Percentiles rank a stretch among this genome's conserved stretches.
These are phyloP conservation scores for Phyllachora maydis DNA, from an alignment of 2,329 filamentous ascomycete species.

Conservation along the genomic window DNA sequence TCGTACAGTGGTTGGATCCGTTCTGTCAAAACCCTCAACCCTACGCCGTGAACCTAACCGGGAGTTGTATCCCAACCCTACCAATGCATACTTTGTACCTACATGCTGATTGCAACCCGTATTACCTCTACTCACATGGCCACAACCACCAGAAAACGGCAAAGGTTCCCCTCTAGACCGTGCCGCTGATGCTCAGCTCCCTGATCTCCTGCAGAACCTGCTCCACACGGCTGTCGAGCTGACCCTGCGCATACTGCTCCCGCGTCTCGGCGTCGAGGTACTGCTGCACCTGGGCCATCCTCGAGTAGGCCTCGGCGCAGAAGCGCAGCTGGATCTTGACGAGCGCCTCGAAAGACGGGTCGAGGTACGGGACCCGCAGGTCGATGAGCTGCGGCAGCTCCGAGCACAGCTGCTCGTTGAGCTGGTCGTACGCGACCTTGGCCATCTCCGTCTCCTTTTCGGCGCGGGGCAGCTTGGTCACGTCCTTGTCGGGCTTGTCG, in stretches of 20 bases:
- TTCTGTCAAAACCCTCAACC: too few species aligned
- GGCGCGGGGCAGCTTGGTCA: constrained; percentile 82
- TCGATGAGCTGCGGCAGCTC: constrained; percentile 95
- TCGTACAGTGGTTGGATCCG: too few species aligned
- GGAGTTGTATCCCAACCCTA: too few species aligned
- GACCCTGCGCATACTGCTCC: constrained; percentile 87
- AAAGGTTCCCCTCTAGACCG: too few species aligned
- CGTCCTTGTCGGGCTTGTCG: constrained; percentile 98
- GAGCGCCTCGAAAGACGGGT: constrained; percentile 90
- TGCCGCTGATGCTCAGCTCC: constrained; percentile 77
- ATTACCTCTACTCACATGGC: too few species aligned
- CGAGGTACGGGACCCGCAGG: constrained; percentile 86
- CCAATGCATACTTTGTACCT: too few species aligned
- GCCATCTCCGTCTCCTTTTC: constrained; percentile 96
- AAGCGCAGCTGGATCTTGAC: constrained; percentile 98
- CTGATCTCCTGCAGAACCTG: constrained; percentile 93
- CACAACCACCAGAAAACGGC: too few species aligned
- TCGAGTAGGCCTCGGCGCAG: constrained; percentile 89
- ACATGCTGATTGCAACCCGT: too few species aligned
- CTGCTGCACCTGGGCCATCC: constrained; percentile 98
- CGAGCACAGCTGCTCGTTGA: constrained; percentile 87
- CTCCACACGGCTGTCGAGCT: constrained; percentile 80
- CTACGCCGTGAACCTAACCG: too few species aligned
- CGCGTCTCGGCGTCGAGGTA: constrained; percentile 89
- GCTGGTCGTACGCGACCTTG: constrained; percentile 78